These are phyloP conservation scores for Wickerhamiella alocasiicola DNA, from an alignment of 805 yeast genomes.

Conservation along the genomic window DNA sequence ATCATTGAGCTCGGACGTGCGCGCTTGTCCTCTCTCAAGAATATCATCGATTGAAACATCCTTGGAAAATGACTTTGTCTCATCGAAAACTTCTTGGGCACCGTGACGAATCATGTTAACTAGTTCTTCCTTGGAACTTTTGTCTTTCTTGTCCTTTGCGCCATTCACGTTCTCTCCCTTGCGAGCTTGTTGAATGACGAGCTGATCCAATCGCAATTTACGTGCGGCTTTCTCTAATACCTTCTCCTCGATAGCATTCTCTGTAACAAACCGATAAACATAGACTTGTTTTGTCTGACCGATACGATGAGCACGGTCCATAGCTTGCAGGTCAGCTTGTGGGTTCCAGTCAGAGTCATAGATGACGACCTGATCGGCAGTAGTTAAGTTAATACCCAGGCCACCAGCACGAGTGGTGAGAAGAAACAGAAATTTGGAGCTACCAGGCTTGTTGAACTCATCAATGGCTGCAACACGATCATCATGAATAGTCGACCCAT, in stretches of 20 bases:
- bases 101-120: constrained; percentile 95
- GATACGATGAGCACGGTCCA: constrained; percentile 90
- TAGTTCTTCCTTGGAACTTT: constrained; percentile 58
- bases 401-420: constrained; percentile 96
- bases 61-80: constrained; percentile 23
- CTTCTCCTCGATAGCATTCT: constrained; percentile 92
- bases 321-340: constrained; percentile 87
- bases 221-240: constrained; percentile 94
- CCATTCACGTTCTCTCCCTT: constrained; percentile 16
- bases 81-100: constrained; percentile 73
- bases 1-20: constrained; percentile 65
- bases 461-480: constrained; percentile 89
- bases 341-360: constrained; percentile 96
- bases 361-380: constrained; percentile 90
- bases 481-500: constrained; percentile 87
- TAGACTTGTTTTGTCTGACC: constrained; percentile 93
- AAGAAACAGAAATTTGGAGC: constrained; percentile 74
- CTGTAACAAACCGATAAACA: constrained; percentile 86
- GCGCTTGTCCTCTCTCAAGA: constrained; percentile 65
- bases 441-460: constrained; percentile 70
- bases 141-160: constrained; percentile 19
- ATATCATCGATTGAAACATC: constrained; percentile 63
- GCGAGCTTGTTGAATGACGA: constrained; percentile 89
- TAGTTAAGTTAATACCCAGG: constrained; percentile 84
- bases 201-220: constrained; percentile 78